Conservation (phyloP, 352 stramenopile species). For the Globisporangium yorkense region DNA sequence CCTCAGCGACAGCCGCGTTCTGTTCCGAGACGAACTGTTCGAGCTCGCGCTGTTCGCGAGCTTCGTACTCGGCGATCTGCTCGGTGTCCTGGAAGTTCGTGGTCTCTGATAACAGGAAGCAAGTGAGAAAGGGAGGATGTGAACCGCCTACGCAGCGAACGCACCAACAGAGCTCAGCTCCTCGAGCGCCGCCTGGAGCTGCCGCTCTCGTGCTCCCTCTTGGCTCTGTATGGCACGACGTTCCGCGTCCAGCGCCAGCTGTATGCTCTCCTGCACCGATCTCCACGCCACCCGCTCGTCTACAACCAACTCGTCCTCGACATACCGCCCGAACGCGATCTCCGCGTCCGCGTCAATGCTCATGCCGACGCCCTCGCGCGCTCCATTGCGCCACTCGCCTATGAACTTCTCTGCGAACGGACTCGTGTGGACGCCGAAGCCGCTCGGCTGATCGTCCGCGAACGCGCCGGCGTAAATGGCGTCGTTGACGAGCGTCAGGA, state of each 20-base stretch:
- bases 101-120: slow-evolving; percentile 12
- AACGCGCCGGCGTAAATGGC: slow-evolving; percentile 37
- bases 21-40: slow-evolving; percentile 25
- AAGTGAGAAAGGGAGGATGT: neutral
- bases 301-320: slow-evolving; percentile 10
- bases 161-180: slow-evolving; percentile 25
- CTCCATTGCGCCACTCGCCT: slow-evolving; percentile 31
- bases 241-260: slow-evolving; percentile 34
- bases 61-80: slow-evolving; percentile 25
- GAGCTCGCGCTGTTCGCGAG: slow-evolving; percentile 20
- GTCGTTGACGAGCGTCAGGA: slow-evolving; percentile 33
- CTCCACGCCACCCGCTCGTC: slow-evolving; percentile 10
- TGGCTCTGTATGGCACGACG: slow-evolving; percentile 26
- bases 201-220: slow-evolving; percentile 26
- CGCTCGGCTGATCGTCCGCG: slow-evolving; percentile 13
- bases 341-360: slow-evolving; percentile 26
- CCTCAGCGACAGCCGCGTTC: slow-evolving; percentile 10
- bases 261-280: slow-evolving; percentile 17
- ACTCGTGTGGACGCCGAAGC: slow-evolving; percentile 40
- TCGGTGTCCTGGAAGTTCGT: slow-evolving; percentile 18
- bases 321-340: slow-evolving; percentile 19
- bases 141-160: slow-evolving; percentile 2
- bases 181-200: slow-evolving; percentile 26
- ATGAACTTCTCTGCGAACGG: slow-evolving; percentile 35
- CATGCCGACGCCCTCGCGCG: slow-evolving; percentile 35